Evolutionary conservation across 192 early-diverging fungal genomes (phyloP).

Genomic region (Podochytrium sp.): DNA sequence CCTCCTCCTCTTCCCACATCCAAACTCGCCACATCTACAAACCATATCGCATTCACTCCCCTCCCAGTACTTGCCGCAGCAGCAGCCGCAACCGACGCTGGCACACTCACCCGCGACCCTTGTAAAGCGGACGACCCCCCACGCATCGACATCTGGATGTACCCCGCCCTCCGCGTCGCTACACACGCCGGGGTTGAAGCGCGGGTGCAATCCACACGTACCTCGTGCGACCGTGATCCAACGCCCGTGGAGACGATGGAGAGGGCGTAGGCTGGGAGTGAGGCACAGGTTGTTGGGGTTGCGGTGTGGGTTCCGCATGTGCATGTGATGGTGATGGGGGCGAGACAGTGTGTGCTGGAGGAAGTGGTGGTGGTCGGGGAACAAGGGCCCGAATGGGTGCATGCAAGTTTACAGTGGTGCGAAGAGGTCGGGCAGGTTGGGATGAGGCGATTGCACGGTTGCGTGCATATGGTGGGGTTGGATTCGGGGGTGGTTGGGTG

Average conservation of each 20-base stretch:
- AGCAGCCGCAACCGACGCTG: not conserved
- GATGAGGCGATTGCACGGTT: not conserved
- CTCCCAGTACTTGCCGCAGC: not conserved
- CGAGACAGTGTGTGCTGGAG: not conserved
- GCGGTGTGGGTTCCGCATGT: conserved; percentile 2
- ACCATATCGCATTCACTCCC: not conserved
- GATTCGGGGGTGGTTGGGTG: no score
- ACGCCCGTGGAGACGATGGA: conserved; percentile 2
- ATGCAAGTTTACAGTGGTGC: not conserved
- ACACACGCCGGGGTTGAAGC: not conserved
- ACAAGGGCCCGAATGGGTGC: not conserved
- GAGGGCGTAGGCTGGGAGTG: not conserved
- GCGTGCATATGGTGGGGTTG: not conserved
- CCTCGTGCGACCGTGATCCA: not conserved
- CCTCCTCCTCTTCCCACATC: not conserved
- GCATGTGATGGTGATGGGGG: not conserved
- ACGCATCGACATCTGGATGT: not conserved
- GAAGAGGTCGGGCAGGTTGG: not conserved
- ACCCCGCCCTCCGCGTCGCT: not conserved
- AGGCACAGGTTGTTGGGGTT: not conserved
- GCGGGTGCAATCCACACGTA: conserved; percentile 10
- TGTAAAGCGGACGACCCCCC: no score
- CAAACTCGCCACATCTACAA: conserved; percentile 2
- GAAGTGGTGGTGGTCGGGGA: no score
- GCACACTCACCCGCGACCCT: no score